Conservation (phyloP, 495 filamentous ascomycete species). For the Tuber magnatum region DNA sequence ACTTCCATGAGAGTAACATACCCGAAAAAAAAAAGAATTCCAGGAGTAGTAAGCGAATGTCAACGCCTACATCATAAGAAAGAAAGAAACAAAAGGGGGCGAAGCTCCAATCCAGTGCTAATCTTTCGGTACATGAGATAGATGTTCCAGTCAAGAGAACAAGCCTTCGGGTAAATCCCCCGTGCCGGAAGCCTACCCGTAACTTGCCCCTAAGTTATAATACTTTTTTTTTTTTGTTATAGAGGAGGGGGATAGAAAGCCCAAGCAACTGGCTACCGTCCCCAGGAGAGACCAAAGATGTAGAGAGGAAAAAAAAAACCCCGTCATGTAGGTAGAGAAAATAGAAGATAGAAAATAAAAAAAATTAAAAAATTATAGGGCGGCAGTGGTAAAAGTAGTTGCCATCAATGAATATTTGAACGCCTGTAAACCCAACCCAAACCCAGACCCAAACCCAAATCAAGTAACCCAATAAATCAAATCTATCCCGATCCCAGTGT, state of each 20-base stretch:
- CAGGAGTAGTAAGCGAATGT: neutral
- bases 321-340: too few species aligned
- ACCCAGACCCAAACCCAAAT: neutral
- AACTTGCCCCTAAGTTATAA: neutral
- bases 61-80: neutral
- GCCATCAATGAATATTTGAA: neutral
- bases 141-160: neutral
- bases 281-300: neutral
- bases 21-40: neutral
- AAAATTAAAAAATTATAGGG: neutral
- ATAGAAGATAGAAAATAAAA: neutral
- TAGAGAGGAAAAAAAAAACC: neutral
- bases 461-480: neutral
- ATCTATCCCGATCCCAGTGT: neutral
- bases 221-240: neutral
- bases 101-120: neutral
- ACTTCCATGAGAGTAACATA: neutral
- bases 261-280: neutral
- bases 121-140: neutral
- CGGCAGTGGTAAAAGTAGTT: neutral
- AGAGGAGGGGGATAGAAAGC: neutral
- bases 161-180: neutral
- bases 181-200: neutral
- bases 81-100: too few species aligned
- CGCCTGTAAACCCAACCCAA: neutral